Percentiles rank a stretch among this genome's conserved stretches.
Evolutionary conservation across 352 stramenopile genomes (phyloP).

Genomic region (Globisporangium polare): DNA sequence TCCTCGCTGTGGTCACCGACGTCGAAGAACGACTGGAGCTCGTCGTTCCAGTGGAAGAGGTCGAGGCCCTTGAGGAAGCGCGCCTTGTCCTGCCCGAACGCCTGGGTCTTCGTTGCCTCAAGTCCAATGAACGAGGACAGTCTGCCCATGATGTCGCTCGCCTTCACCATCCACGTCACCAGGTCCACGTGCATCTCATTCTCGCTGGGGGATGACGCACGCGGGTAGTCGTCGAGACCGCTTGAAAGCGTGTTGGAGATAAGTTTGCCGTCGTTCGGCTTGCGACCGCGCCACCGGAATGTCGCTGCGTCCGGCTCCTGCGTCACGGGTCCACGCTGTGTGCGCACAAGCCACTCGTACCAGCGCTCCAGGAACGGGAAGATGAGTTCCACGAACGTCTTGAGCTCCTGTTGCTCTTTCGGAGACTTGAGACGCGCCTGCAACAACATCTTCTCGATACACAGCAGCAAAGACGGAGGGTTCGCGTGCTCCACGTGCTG

Average conservation of each 20-base stretch:
- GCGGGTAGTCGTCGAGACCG: slow-evolving; percentile 92
- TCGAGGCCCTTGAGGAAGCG: slow-evolving; percentile 48
- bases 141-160: slow-evolving; percentile 49
- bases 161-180: slow-evolving; percentile 87
- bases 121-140: slow-evolving; percentile 36
- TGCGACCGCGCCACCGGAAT: slow-evolving; percentile 82
- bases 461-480: slow-evolving; percentile 86
- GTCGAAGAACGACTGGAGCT: slow-evolving; percentile 70
- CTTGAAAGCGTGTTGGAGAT: slow-evolving; percentile 89
- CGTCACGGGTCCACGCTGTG: slow-evolving; percentile 43
- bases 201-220: slow-evolving; percentile 59
- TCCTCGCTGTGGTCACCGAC: slow-evolving; percentile 76
- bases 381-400: slow-evolving; percentile 37
- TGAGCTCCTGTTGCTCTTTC: slow-evolving; percentile 19
- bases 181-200: slow-evolving; percentile 91
- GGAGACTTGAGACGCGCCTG: slow-evolving; percentile 11
- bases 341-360: slow-evolving; percentile 75
- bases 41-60: slow-evolving; percentile 68
- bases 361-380: slow-evolving; percentile 75
- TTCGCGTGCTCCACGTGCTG: slow-evolving; percentile 92
- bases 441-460: slow-evolving; percentile 74
- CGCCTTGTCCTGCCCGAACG: slow-evolving; percentile 27
- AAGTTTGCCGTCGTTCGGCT: slow-evolving; percentile 64
- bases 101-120: slow-evolving; percentile 14
- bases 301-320: slow-evolving; percentile 23